A percentile compares a stretch with the other conserved stretches of the same genome.
phyloP scores from a whole-genome alignment of 495 filamentous ascomycete genomes.

The Aspergillus affinis region DNA sequence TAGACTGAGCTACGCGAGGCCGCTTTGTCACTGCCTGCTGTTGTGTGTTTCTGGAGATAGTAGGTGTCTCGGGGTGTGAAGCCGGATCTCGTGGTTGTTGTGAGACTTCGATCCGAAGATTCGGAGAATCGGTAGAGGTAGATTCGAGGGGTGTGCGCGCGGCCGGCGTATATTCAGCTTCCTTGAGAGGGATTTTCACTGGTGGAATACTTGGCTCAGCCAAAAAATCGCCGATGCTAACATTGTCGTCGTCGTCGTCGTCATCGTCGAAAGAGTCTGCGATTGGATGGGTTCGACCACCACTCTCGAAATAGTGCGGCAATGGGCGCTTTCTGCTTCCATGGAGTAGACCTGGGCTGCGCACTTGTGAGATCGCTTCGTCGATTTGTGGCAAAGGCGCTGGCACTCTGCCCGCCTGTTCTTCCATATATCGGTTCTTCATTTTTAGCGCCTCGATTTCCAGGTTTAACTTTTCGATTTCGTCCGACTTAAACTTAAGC shows the following conservation, averaged over 20 bases:
- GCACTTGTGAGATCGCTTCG: conserved; percentile 32
- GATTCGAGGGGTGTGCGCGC: conserved; percentile 12
- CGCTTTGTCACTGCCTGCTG: conserved; percentile 33
- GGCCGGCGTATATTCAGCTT: conserved; percentile 6
- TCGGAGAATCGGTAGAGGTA: conserved; percentile 11
- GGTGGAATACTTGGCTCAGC: conserved; percentile 19
- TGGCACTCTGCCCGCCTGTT: conserved; percentile 22
- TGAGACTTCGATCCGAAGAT: conserved; percentile 20
- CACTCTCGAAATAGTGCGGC: conserved; percentile 30
- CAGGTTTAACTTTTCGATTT: conserved; percentile 47
- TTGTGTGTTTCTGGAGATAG: conserved; percentile 2
- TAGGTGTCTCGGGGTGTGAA: conserved; percentile 5
- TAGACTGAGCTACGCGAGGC: conserved; percentile 26
- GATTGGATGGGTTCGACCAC: conserved; percentile 27
- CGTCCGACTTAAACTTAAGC: conserved; percentile 44
- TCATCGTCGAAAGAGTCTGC: conserved; percentile 41
- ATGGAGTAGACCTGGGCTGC: conserved; percentile 41
- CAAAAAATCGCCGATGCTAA: conserved; percentile 34
- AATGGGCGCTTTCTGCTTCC: conserved; percentile 39
- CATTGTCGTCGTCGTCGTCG: conserved; percentile 20
- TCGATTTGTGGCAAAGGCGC: conserved; percentile 10
- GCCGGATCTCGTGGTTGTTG: conserved; percentile 16
- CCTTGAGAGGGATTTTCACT: conserved; percentile 32
- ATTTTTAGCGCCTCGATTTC: conserved; percentile 47
- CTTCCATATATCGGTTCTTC: conserved; percentile 41